phyloP scores from a whole-genome alignment of 306 rosid species.

The Ammopiptanthus mongolicus region DNA sequence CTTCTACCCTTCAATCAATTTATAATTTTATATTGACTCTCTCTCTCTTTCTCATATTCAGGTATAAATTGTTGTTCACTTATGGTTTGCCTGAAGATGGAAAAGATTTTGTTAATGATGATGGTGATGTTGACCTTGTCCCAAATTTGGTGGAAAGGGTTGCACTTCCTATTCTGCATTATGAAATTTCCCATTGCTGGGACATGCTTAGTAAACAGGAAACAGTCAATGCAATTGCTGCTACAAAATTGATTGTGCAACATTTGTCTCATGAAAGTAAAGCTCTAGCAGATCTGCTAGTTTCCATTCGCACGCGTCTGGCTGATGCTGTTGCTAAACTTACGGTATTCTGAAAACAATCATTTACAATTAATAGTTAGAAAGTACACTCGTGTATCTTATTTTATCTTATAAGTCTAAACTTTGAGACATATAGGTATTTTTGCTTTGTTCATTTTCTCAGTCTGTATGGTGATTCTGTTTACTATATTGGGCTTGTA shows the following conservation, averaged over 20 bases:
- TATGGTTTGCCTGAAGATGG: conserved; percentile 73
- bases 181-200: conserved; percentile 84
- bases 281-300: conserved; percentile 74
- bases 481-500: not conserved
- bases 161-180: conserved; percentile 88
- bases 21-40: not conserved
- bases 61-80: conserved; percentile 72
- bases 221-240: conserved; percentile 68
- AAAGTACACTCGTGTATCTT: not conserved
- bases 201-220: conserved; percentile 79
- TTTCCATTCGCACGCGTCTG: conserved; percentile 63
- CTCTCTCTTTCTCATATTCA: conserved; percentile 25
- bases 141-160: conserved; percentile 91
- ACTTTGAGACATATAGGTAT: not conserved
- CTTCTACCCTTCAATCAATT: not conserved
- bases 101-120: conserved; percentile 54
- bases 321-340: conserved; percentile 80
- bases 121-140: conserved; percentile 82
- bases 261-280: conserved; percentile 80
- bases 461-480: not conserved
- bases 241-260: conserved; percentile 72
- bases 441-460: conserved; percentile 1
- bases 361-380: conserved; percentile 1
- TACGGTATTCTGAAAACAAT: conserved; percentile 34
- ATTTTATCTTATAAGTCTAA: not conserved